Base-by-base conservation (phyloP, 768 basidiomycete species). In the Myochromella boudieri region DNA sequence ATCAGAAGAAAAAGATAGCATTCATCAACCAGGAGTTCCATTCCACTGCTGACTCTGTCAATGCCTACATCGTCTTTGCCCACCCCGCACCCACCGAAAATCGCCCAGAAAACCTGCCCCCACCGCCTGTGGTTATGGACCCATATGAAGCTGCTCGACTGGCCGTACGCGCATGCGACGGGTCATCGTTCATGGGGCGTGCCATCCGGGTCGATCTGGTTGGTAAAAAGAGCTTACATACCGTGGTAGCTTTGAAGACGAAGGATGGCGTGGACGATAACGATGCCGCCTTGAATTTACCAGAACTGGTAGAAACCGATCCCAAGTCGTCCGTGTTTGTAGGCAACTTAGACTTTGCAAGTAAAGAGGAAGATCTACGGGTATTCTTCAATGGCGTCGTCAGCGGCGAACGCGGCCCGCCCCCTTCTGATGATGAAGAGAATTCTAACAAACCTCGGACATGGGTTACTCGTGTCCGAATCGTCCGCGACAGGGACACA, bases 1-100 rank as follows among this genome's bases (percentile, higher is more conserved):
- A 76, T 41, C 89, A 97, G 67, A 97, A 95, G 74, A 91, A 95
- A 69, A 89, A 85, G 53, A 82, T 97, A 43, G 91, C 93, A 0
- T 97, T 94, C 65, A 97, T 98, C 63, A 90, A 93, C 60, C 84
- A 85, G 44, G 91, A 95, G 56, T 82, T 97, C 59, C 93, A 98
- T 66, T 71, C 83, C 2, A 76, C 80, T 26, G 84, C 85, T 3
- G 82, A 82, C 55, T 76, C 81, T 14, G 80, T 91, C 48, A 90
- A 94, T 59, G 90, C 91, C 1, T 99, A 99, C 64, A 67, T 95
- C 37, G 92, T 98, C 15, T 93, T 97, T 63, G 90, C 91, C 1
- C 82, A 93, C 58, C 76, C 82, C 6, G 49, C 60, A 3, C 76
- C 77, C 8, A 46, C 57, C 3, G 61, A 68, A 14, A 59, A 57